Conservation (phyloP, 78 protist genomes). For the Dictyostelium capitatum region DNA sequence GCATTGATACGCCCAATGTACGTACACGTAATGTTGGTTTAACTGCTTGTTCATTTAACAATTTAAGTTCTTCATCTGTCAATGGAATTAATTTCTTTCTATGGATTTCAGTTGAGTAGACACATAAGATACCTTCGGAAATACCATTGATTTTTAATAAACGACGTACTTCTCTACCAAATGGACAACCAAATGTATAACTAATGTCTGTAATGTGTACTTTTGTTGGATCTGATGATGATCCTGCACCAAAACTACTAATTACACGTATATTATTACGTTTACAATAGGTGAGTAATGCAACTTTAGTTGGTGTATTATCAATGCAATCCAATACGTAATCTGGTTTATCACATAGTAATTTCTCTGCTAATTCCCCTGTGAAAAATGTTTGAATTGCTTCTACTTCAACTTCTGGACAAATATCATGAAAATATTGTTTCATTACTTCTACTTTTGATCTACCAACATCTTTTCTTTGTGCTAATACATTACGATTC, state of each 20-base stretch:
- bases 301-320: constrained; percentile 82
- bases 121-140: constrained; percentile 43
- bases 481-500: constrained; percentile 86
- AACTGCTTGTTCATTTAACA: constrained; percentile 24
- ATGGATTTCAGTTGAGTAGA: constrained; percentile 46
- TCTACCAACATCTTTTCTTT: constrained; percentile 84
- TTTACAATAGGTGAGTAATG: constrained; percentile 61
- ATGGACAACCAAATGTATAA: constrained; percentile 44
- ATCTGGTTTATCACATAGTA: constrained; percentile 65
- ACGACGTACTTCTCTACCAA: constrained; percentile 31
- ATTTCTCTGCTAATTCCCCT: constrained; percentile 22
- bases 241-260: constrained; percentile 89
- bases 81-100: constrained; percentile 52
- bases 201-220: constrained; percentile 49
- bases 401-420: constrained; percentile 79
- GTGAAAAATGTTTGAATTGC: constrained; percentile 62
- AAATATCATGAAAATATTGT: constrained; percentile 18
- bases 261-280: constrained; percentile 49
- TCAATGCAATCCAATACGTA: constrained; percentile 89
- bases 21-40: constrained; percentile 62
- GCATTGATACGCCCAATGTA: constrained; percentile 66
- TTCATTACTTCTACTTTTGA: constrained; percentile 72
- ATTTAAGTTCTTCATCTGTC: constrained; percentile 43
- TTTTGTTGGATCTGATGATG: constrained; percentile 72
- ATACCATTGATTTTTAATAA: constrained; percentile 24